Evolutionary conservation across 164 flowering plant species (phyloP).

Genomic region (Vitis rotundifolia): DNA sequence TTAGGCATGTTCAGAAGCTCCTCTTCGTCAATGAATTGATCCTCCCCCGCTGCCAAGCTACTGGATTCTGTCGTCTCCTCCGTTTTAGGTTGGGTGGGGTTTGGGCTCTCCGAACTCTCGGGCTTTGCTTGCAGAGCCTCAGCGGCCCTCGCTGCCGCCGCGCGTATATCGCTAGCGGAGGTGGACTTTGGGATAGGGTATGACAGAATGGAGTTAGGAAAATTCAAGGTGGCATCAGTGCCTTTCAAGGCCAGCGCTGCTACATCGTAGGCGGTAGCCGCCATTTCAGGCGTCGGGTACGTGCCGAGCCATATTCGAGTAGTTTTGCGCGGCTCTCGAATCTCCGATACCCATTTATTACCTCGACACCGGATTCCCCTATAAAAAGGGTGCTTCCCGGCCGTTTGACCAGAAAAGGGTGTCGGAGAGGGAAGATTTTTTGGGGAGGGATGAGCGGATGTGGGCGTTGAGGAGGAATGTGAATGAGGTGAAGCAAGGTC

Average conservation of each 20-base stretch:
- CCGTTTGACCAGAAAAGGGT: constrained; percentile 3
- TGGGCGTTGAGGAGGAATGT: not conserved
- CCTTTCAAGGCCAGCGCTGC: constrained; percentile 55
- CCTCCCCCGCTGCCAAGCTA: no score
- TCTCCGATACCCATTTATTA: constrained; percentile 91
- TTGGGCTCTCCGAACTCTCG: not conserved
- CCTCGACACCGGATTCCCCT: constrained; percentile 65
- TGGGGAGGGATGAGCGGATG: constrained; percentile 6
- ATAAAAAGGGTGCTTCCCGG: constrained; percentile 44
- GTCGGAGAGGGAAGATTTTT: not conserved
- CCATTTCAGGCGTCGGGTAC: constrained; percentile 79
- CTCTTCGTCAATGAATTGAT: no score
- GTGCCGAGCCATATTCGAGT: constrained; percentile 92
- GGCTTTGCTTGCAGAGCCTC: constrained; percentile 17
- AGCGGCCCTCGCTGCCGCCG: constrained; percentile 65
- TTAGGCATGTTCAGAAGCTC: constrained; percentile 44
- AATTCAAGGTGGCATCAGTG: constrained; percentile 63
- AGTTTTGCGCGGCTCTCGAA: constrained; percentile 77
- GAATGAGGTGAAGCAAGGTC: not conserved
- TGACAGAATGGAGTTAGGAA: constrained; percentile 34
- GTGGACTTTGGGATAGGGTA: constrained; percentile 53
- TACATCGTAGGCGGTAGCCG: constrained; percentile 85
- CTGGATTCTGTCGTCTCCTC: not conserved
- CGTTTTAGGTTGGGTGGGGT: not conserved
- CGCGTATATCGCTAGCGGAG: constrained; percentile 52